Evolutionary conservation across 306 rosid genomes (phyloP), one percentile per base, ranked within the genome.

Genomic region (Vicia faba): DNA sequence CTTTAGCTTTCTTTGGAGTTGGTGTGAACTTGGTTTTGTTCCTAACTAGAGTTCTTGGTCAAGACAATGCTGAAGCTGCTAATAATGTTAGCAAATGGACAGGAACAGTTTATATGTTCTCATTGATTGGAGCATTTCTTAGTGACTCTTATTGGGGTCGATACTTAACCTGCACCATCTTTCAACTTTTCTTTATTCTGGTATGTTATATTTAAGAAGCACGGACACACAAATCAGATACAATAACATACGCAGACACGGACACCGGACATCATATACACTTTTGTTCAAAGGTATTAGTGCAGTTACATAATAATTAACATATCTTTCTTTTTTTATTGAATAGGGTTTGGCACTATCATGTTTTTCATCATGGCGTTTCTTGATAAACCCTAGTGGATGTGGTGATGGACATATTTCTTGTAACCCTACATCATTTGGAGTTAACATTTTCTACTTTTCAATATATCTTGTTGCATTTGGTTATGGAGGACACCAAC

Each of bases 401-500:
- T 86, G 91, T 49, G 91, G 91, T 2, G 60, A 80, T 65, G 86
- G 77, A 2, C 39, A 64, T 19, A 35, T 64, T 13, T 60, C 58
- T 3, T 86, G 91, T 64, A 11, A 13, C 58, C 85, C 81, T 5
- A 19, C 82, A 12, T 73, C 82, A 11, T 2, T 50, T 20, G 91
- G 88, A 18, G 61, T 74, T 3, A 20, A 13, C 56, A 60, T 81
- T 20, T 86, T 86, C 74, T 86, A 86, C 82, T 15, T 83, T 50
- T 86, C 91, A 1, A 79, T 86, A 68, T 86, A 83, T 33, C 70
- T 86, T 5, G 86, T 83, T 0, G 91, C 91, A 6, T 86, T 86
- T 31, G 91, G 91, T 48, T 86, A 86, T 57, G 91, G 91, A 35
- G 91, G 91, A 2, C 88, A 86, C 75, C 91, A 86, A 46, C 91